Percentiles rank a stretch among this genome's conserved stretches.
These are phyloP conservation scores for Globisporangium cylindrosporum DNA, from an alignment of 352 stramenopile species.

Conservation along the genomic window DNA sequence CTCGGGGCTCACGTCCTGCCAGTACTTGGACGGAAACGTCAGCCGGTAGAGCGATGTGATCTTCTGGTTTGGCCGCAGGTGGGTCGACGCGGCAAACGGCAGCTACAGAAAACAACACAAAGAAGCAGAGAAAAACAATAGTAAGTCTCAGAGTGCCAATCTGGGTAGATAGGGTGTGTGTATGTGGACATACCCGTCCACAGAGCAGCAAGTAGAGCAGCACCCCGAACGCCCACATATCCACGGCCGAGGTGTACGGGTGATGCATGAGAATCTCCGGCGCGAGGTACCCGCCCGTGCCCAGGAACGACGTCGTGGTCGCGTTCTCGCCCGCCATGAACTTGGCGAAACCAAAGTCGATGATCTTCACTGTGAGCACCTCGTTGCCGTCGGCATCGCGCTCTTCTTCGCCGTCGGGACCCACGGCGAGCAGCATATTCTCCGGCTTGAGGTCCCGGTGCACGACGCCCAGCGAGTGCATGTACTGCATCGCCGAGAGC, in stretches of 20 bases:
- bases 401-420: conserved; percentile 16
- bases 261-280: conserved; percentile 97
- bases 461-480: conserved; percentile 68
- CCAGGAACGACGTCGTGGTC: conserved; percentile 72
- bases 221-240: conserved; percentile 97
- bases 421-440: conserved; percentile 61
- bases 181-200: conserved; percentile 76
- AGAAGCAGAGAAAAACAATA: not conserved
- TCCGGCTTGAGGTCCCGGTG: conserved; percentile 78
- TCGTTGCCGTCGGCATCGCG: conserved; percentile 5
- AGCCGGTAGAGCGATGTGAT: conserved; percentile 63
- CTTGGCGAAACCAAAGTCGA: conserved; percentile 98
- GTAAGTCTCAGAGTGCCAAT: not conserved
- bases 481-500: conserved; percentile 71
- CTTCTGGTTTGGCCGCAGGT: conserved; percentile 58
- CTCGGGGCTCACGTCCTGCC: conserved; percentile 51
- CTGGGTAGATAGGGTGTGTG: not conserved
- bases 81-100: conserved; percentile 58
- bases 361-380: conserved; percentile 92
- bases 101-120: conserved; percentile 27
- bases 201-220: conserved; percentile 97
- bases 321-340: conserved; percentile 55
- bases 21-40: conserved; percentile 76
- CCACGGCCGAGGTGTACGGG: conserved; percentile 93
- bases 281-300: conserved; percentile 93